Conservation (phyloP, 768 basidiomycete species). For the Hydnum rufescens region DNA sequence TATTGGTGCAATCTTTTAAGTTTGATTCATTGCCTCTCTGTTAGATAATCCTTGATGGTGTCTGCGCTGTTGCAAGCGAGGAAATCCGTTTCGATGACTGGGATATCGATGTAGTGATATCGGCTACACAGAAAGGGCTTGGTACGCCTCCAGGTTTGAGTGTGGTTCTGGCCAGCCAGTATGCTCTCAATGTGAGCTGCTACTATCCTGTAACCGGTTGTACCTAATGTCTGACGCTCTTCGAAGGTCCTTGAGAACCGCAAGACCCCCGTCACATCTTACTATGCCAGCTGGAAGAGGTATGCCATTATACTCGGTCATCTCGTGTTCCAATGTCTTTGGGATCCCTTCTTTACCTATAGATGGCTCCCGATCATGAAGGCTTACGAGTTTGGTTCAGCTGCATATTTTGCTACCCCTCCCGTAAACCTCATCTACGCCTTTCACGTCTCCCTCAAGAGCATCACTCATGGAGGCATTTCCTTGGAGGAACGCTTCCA, state of each 20-base stretch:
- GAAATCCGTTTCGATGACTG: constrained; percentile 89
- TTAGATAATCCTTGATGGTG: constrained; percentile 71
- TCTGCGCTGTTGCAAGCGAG: constrained; percentile 90
- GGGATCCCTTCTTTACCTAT: not conserved
- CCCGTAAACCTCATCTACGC: constrained; percentile 91
- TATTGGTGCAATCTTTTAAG: no score
- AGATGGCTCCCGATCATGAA: constrained; percentile 91
- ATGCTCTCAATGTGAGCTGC: constrained; percentile 64
- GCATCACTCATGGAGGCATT: constrained; percentile 41
- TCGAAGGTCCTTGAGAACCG: constrained; percentile 43
- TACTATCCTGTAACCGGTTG: constrained; percentile 22
- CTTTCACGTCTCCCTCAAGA: constrained; percentile 56
- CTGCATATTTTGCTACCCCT: constrained; percentile 27
- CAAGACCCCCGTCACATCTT: constrained; percentile 44
- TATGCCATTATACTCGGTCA: constrained; percentile 13
- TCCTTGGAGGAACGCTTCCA: constrained; percentile 63
- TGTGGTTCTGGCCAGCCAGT: constrained; percentile 61
- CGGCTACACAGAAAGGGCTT: constrained; percentile 82
- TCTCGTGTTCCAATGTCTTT: not conserved
- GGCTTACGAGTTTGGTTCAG: constrained; percentile 61
- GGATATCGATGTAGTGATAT: constrained; percentile 75
- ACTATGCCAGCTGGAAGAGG: constrained; percentile 86
- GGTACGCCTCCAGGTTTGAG: constrained; percentile 86
- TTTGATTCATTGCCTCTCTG: not conserved
- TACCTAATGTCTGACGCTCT: no score